Base-by-base conservation (phyloP, 495 filamentous ascomycete genomes). In the Rusavskia elegans region DNA sequence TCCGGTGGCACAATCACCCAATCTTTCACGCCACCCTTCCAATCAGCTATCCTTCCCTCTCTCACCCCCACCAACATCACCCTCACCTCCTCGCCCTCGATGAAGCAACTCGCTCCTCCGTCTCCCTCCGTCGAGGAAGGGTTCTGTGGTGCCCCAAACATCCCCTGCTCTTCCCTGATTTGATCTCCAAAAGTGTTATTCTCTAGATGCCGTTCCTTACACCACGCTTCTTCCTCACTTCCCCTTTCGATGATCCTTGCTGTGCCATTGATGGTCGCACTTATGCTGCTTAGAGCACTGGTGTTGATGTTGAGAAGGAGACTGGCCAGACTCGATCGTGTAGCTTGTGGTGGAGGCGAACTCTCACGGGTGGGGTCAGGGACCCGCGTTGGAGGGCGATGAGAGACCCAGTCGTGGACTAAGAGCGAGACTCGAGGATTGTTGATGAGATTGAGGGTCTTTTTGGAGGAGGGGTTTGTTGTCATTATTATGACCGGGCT, bases 401-500 rank as follows among this genome's bases (percentile, higher is more conserved):
- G 87, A 2, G 87, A 94, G 16, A 96, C 87, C 92, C 90, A 98
- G 67, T 98, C 92, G 69, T 98, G 92, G 13, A 97, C 92, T 25
- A 97, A 80, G n/a, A 98, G 69, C 2, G 85, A 89, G 50, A 98
- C 89, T 57, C 83, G 85, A 1, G 90, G 92, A 65, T 98, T 98
- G 35, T 76, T 73, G 54, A 84, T 69, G 3, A 98, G 77, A 62
- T 95, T 94, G 64, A 79, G 77, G 51, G 84, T 94, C 69, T 96
- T 96, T 57, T 85, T 86, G 49, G 86, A 89, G 39, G 83, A 76
- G 5, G 86, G 81, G 64, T 93, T 89, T 53, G 86, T 89, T 45
- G 89, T 95, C 88, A 95, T 94, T 66, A 95, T 82, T 57, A 95
- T 89, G 51, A 80, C 80, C 20, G 85, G 87, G 50, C 74, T 69